These are phyloP conservation scores for Sanguinoderma infundibulare DNA, from an alignment of 1,284 basidiomycete species.

Conservation along the genomic window DNA sequence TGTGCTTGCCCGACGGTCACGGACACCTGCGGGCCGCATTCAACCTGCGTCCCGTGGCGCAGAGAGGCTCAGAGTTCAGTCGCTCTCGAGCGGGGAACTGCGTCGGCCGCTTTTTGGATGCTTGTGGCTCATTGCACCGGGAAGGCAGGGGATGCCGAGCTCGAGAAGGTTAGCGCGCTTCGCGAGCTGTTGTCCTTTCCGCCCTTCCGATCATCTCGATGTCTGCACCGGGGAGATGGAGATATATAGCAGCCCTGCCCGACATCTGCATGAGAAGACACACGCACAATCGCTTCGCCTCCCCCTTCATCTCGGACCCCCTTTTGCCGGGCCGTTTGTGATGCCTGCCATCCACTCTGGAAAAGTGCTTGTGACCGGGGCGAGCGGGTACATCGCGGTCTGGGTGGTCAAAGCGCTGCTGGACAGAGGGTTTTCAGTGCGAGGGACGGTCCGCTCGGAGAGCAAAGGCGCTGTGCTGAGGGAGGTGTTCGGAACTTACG, in stretches of 20 bases:
- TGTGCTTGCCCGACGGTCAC: neutral
- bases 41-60: too few relatives aligned
- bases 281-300: neutral
- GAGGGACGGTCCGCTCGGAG: constrained; percentile 32
- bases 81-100: too few relatives aligned
- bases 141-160: neutral
- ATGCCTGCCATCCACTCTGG: constrained; percentile 26
- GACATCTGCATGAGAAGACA: neutral
- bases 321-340: constrained; percentile 18
- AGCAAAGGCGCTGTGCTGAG: constrained; percentile 50
- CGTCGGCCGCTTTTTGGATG: neutral
- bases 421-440: constrained; percentile 40
- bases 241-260: neutral
- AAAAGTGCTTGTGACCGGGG: constrained; percentile 9
- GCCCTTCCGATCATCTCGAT: neutral
- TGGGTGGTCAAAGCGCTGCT: constrained; percentile 33
- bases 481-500: constrained; percentile 48
- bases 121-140: neutral
- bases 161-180: neutral
- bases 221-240: neutral
- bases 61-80: too few relatives aligned
- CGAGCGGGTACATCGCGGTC: constrained; percentile 31
- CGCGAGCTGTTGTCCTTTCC: neutral
- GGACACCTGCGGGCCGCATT: too few relatives aligned
- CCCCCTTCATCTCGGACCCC: neutral